Percentiles rank a stretch among this genome's conserved stretches.
Conservation (phyloP, 2,329 filamentous ascomycete species). For the Chrysosporium queenslandicum region DNA sequence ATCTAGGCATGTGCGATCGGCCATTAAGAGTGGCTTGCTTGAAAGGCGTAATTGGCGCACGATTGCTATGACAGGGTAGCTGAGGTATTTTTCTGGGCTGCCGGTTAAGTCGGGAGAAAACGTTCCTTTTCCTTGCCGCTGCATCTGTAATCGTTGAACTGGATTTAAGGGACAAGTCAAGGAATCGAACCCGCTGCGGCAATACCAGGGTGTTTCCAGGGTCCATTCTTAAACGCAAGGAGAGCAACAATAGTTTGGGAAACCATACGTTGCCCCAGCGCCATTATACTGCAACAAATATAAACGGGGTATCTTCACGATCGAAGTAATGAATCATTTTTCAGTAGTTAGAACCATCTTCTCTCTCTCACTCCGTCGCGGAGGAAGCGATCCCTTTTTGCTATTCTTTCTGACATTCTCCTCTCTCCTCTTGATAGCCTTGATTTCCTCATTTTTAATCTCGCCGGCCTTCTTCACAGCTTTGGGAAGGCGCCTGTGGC, state of each 20-base stretch:
- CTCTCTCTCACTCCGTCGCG: slow-evolving; percentile 67
- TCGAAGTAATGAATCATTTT: slow-evolving; percentile 35
- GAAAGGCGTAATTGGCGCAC: neutral
- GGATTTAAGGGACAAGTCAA: neutral
- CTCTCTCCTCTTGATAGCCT: slow-evolving; percentile 76
- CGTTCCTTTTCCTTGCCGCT: neutral
- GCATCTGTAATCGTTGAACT: too few species aligned
- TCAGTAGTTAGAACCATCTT: slow-evolving; percentile 75
- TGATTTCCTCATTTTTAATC: slow-evolving; percentile 85
- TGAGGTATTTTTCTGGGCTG: neutral
- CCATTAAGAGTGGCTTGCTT: neutral
- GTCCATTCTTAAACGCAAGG: neutral
- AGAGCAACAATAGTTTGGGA: neutral
- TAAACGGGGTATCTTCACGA: neutral
- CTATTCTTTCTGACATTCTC: slow-evolving; percentile 92
- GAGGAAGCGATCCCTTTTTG: slow-evolving; percentile 64
- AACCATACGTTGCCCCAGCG: too few species aligned
- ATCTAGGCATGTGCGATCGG: neutral
- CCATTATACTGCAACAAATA: neutral
- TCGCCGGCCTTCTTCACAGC: slow-evolving; percentile 90
- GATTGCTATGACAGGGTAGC: neutral
- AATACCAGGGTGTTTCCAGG: neutral
- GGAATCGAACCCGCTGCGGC: neutral
- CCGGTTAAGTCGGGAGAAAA: neutral
- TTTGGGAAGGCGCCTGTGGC: slow-evolving; percentile 85